phyloP scores from a whole-genome alignment of 2,329 filamentous ascomycete species.

The Penicillium occitanis region DNA sequence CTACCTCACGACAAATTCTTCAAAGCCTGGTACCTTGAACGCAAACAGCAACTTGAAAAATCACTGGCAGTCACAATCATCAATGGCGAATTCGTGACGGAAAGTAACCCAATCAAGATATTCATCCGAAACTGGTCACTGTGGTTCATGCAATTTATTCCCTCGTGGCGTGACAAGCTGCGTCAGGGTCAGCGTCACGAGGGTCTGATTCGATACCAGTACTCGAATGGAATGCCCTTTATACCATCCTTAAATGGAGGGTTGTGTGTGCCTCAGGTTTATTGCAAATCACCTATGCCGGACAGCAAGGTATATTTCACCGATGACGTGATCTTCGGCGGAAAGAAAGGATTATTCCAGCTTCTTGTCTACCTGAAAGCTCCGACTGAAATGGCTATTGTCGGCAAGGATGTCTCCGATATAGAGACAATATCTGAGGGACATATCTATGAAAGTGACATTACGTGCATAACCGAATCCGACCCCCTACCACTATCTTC shows the following conservation, averaged over 20 bases:
- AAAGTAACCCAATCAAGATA: constrained; percentile 31
- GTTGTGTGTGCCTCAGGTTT: constrained; percentile 37
- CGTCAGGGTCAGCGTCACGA: constrained; percentile 32
- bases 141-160: constrained; percentile 36
- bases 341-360: constrained; percentile 35
- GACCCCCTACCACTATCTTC: not conserved
- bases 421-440: constrained; percentile 10
- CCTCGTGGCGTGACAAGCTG: constrained; percentile 32
- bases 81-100: constrained; percentile 37
- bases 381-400: not conserved
- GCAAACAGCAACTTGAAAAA: constrained; percentile 40
- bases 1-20: constrained; percentile 29
- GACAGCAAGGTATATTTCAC: constrained; percentile 29
- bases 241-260: constrained; percentile 33
- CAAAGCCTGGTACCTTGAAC: constrained; percentile 36
- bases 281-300: constrained; percentile 26
- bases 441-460: not conserved
- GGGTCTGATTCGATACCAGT: constrained; percentile 34
- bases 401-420: not conserved
- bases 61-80: constrained; percentile 37
- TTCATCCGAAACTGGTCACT: constrained; percentile 36
- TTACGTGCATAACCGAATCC: constrained; percentile 8
- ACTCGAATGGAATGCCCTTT: constrained; percentile 34
- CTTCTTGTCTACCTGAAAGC: constrained; percentile 31
- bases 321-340: constrained; percentile 35